Conservation (phyloP, 2,329 filamentous ascomycete genomes). For the Arachnopeziza araneosa region DNA sequence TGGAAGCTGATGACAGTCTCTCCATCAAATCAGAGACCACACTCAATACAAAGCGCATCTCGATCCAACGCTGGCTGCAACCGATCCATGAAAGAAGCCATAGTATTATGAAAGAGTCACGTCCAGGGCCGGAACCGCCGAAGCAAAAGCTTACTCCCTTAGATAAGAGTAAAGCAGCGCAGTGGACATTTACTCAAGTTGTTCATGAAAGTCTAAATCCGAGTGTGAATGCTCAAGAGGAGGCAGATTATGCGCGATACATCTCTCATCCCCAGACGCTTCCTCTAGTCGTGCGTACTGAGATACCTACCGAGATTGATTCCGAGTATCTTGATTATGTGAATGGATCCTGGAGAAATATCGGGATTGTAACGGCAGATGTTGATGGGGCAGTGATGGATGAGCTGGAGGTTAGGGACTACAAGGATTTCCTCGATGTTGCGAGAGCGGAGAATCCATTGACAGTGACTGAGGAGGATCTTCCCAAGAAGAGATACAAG, state of each 20-base stretch:
- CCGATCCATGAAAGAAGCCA: slow-evolving; percentile 32
- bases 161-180: slow-evolving; percentile 76
- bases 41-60: slow-evolving; percentile 42
- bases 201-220: slow-evolving; percentile 83
- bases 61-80: slow-evolving; percentile 58
- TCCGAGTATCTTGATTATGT: slow-evolving; percentile 78
- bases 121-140: slow-evolving; percentile 21
- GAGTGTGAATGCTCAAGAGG: slow-evolving; percentile 68
- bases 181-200: slow-evolving; percentile 84
- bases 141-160: slow-evolving; percentile 53
- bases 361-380: slow-evolving; percentile 28
- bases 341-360: slow-evolving; percentile 57
- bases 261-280: slow-evolving; percentile 85
- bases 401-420: slow-evolving; percentile 56
- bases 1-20: slow-evolving; percentile 38
- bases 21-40: slow-evolving; percentile 37
- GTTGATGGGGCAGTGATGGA: slow-evolving; percentile 25
- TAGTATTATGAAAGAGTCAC: slow-evolving; percentile 51
- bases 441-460: slow-evolving; percentile 66
- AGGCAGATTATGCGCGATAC: slow-evolving; percentile 82
- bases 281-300: slow-evolving; percentile 70
- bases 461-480: slow-evolving; percentile 82
- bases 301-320: slow-evolving; percentile 54
- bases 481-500: slow-evolving; percentile 91
- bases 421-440: slow-evolving; percentile 69